Evolutionary conservation across 148 eudicot genomes (phyloP).

Genomic region (Silene conica): DNA sequence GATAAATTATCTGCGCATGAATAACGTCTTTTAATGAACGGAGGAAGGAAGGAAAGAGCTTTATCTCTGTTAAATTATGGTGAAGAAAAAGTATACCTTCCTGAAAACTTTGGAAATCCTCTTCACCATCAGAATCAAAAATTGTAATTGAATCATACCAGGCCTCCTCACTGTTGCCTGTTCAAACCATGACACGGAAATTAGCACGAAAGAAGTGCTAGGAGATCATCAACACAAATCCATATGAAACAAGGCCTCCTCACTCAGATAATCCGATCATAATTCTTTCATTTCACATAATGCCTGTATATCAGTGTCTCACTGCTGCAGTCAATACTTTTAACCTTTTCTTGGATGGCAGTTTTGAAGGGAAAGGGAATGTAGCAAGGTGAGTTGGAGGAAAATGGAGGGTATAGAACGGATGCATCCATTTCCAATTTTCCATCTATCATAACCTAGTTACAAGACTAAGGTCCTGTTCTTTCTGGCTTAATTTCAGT

Average conservation of each 20-base stretch:
- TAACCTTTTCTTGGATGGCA: background rate
- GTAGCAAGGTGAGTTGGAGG: no score
- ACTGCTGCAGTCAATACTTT: background rate
- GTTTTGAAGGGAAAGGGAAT: no score
- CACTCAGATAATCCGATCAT: background rate
- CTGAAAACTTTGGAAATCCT: conserved; percentile 76
- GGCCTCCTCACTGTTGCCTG: conserved; percentile 77
- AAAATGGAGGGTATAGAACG: no score
- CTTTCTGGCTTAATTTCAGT: no score
- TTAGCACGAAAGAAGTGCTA: conserved; percentile 6
- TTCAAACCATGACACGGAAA: conserved; percentile 18
- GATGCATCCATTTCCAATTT: no score
- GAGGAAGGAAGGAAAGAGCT: background rate
- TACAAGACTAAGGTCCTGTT: no score
- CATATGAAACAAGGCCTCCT: no score
- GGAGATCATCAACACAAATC: background rate
- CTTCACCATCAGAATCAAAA: conserved; percentile 84
- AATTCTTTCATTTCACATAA: background rate
- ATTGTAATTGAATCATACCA: conserved; percentile 73
- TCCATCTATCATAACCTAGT: background rate
- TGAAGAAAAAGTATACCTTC: conserved; percentile 53
- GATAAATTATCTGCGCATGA: conserved; percentile 50
- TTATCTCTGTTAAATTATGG: background rate
- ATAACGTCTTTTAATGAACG: conserved; percentile 14
- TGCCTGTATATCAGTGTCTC: background rate